These are phyloP conservation scores for Vigna hirtella DNA, from an alignment of 306 rosid genomes.

Conservation along the genomic window DNA sequence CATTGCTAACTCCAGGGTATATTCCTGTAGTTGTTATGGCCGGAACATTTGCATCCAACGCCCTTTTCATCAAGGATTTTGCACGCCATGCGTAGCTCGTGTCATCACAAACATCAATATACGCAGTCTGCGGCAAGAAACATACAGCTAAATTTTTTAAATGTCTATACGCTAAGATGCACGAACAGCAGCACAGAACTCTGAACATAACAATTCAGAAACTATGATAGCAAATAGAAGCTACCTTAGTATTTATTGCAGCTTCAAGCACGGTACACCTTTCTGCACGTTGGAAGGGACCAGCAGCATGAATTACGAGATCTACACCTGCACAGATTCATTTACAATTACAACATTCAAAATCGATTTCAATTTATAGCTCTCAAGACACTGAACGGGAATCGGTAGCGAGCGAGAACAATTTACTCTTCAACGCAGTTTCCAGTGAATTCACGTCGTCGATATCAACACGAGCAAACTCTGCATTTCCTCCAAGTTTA, in stretches of 20 bases:
- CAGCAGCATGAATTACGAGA: slow-evolving; percentile 93
- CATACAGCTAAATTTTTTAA: neutral
- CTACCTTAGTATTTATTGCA: slow-evolving; percentile 76
- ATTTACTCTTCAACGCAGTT: slow-evolving; percentile 65
- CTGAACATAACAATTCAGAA: neutral
- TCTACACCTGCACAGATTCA: slow-evolving; percentile 69
- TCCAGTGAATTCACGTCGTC: slow-evolving; percentile 62
- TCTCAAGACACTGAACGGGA: neutral
- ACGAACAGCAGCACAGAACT: neutral
- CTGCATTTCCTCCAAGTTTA: slow-evolving; percentile 67
- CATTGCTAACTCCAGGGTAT: slow-evolving; percentile 98
- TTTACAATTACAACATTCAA: slow-evolving; percentile 24
- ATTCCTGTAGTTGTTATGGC: slow-evolving; percentile 92
- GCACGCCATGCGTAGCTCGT: slow-evolving; percentile 68
- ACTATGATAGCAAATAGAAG: slow-evolving; percentile 9
- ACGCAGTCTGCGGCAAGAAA: slow-evolving; percentile 73
- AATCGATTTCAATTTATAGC: neutral
- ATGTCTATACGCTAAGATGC: neutral
- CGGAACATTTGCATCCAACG: slow-evolving; percentile 78
- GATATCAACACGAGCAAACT: slow-evolving; percentile 68
- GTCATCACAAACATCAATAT: slow-evolving; percentile 89
- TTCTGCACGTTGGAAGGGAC: slow-evolving; percentile 89
- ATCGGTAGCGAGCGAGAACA: neutral
- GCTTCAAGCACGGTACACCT: slow-evolving; percentile 89
- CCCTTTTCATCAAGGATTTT: slow-evolving; percentile 68